A percentile compares a stretch with the other conserved stretches of the same genome.
Conservation (phyloP, 2,329 filamentous ascomycete genomes). For the Cladosporium halotolerans region DNA sequence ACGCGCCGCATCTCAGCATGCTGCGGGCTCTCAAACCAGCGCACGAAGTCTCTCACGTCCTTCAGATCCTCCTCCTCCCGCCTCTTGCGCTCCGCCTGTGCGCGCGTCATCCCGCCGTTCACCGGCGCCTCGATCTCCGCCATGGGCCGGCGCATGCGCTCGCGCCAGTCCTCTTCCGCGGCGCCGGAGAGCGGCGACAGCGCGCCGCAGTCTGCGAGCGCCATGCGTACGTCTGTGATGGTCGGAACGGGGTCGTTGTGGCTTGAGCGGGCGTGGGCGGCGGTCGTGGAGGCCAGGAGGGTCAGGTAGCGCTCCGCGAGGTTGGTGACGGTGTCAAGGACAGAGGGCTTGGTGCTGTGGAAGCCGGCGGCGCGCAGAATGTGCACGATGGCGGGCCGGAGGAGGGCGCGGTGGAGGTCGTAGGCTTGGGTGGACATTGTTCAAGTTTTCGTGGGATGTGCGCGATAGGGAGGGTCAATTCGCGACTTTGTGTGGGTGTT, state of each 20-base stretch:
- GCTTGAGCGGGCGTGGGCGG: slow-evolving; percentile 63
- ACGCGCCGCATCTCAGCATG: slow-evolving; percentile 78
- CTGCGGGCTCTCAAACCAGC: slow-evolving; percentile 68
- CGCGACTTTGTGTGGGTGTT: slow-evolving; percentile 5
- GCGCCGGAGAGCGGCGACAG: slow-evolving; percentile 62
- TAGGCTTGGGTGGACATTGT: slow-evolving; percentile 24
- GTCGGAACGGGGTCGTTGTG: slow-evolving; percentile 58
- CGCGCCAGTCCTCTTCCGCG: slow-evolving; percentile 62
- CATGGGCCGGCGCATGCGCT: slow-evolving; percentile 41
- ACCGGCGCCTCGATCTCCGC: slow-evolving; percentile 33
- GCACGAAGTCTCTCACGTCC: slow-evolving; percentile 70
- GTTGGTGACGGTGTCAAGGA: slow-evolving; percentile 83
- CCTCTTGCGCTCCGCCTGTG: slow-evolving; percentile 36
- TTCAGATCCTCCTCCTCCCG: slow-evolving; percentile 65
- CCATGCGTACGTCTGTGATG: slow-evolving; percentile 76
- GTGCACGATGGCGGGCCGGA: slow-evolving; percentile 82
- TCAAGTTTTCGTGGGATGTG: not conserved
- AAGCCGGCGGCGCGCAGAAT: slow-evolving; percentile 89
- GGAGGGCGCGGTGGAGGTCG: slow-evolving; percentile 63
- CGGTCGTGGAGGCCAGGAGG: slow-evolving; percentile 66
- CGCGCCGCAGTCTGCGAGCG: slow-evolving; percentile 73
- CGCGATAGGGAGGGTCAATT: not conserved
- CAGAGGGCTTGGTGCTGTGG: slow-evolving; percentile 71
- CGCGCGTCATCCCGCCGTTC: slow-evolving; percentile 24
- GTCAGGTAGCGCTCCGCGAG: slow-evolving; percentile 75